Base-by-base conservation (phyloP, 2,329 filamentous ascomycete genomes). In the Pyrenophora graminea region DNA sequence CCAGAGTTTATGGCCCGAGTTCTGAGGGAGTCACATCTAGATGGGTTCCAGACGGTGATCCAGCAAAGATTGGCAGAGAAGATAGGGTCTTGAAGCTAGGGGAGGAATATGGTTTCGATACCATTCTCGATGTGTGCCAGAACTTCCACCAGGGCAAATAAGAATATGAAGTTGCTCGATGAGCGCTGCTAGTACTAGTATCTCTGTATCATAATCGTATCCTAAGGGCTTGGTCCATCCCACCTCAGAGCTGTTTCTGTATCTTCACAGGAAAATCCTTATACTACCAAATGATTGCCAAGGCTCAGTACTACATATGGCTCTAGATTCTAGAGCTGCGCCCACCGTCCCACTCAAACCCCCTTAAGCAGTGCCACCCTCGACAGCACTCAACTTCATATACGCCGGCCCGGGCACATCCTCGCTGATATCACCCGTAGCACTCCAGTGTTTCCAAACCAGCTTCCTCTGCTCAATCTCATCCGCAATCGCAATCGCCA, bases 401-500 rank as follows among this genome's bases (percentile, higher is more conserved):
- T 71, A 71, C 1, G 61, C 56, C 19, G 58, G 47, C 30, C 49
- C 62, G 1, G 67, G 64, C 27, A 59, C 47, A 59, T 72, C 69
- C 25, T 68, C 62, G 19, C 42, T 55, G 2, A 71, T 61, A 53
- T 71, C 67, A 0, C 61, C 67, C 53, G 45, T 58, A 6, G 67
- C 66, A 56, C 62, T 67, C 69, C 68, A 72, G 58, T 70, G 69
- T 50, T 62, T 71, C 25, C 59, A 41, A 2, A 67, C 56, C 52
- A 67, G 54, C 38, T 57, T 64, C 59, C 59, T 53, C 21, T 42
- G 34, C 53, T 69, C 68, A 5, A 67, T 59, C 54, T 72, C 68
- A 64, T 72, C 68, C 36, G 64, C 69, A 59, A 72, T 69, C 13
- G 68, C 69, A 55, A 70, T 61, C 31, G 67, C 68, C 65, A 72